These are phyloP conservation scores for Phytophthora tentaculata DNA, from an alignment of 352 stramenopile species.

Conservation along the genomic window DNA sequence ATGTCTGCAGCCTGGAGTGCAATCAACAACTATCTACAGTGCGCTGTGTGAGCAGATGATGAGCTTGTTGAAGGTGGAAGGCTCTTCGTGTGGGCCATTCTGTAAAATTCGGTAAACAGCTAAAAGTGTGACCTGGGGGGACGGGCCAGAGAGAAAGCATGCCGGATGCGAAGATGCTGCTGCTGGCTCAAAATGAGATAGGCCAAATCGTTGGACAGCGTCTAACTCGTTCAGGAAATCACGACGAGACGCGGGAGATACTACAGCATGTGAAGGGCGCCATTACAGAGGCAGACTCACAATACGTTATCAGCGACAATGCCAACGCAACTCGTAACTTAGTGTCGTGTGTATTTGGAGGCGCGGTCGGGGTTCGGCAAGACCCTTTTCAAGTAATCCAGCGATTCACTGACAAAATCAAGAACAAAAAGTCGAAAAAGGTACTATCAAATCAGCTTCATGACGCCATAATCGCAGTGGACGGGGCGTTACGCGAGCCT, in stretches of 20 bases:
- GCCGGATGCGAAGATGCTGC: neutral
- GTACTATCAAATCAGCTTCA: neutral
- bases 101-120: neutral
- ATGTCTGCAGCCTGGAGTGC: neutral
- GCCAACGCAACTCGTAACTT: neutral
- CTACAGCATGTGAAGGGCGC: neutral
- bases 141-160: neutral
- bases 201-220: neutral
- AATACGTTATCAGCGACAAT: constrained; percentile 1
- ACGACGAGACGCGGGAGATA: neutral
- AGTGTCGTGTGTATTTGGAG: neutral
- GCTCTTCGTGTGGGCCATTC: neutral
- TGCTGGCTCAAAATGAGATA: neutral
- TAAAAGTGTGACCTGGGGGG: neutral
- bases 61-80: neutral
- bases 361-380: neutral
- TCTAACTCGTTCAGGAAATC: neutral
- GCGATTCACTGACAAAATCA: neutral
- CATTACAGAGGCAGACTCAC: neutral
- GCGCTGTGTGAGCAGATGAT: neutral
- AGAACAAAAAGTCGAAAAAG: neutral
- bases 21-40: neutral
- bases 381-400: neutral
- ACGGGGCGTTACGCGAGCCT: neutral
- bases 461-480: neutral